These are phyloP conservation scores for Globisporangium cystogenes DNA, from an alignment of 352 stramenopile genomes.

Conservation along the genomic window DNA sequence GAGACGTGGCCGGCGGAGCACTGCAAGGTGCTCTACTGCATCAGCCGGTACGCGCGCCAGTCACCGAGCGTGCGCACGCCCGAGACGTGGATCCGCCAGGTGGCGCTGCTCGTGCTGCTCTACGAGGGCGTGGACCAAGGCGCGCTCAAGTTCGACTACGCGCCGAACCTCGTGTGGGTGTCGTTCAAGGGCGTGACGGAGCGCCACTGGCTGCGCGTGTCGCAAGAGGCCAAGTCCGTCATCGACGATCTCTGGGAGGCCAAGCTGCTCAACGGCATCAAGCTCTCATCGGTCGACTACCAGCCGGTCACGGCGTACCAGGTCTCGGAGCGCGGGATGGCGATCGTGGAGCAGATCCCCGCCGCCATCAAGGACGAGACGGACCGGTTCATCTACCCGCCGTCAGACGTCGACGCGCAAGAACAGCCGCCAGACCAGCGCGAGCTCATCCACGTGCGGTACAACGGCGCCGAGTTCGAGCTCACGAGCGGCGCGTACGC, in stretches of 20 bases:
- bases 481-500: conserved; percentile 67
- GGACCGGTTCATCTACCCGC: conserved; percentile 44
- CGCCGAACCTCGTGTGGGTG: conserved; percentile 89
- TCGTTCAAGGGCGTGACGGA: conserved; percentile 83
- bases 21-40: conserved; percentile 93
- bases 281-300: conserved; percentile 91
- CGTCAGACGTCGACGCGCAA: neutral
- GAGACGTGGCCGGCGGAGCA: conserved; percentile 88
- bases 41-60: conserved; percentile 92
- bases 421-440: conserved; percentile 1
- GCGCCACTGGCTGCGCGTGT: conserved; percentile 87
- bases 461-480: conserved; percentile 72
- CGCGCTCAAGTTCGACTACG: conserved; percentile 96
- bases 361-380: conserved; percentile 62
- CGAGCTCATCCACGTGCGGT: conserved; percentile 39
- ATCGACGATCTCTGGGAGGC: conserved; percentile 95
- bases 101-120: conserved; percentile 92
- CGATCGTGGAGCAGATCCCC: conserved; percentile 86
- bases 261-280: conserved; percentile 93
- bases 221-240: conserved; percentile 94
- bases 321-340: conserved; percentile 84
- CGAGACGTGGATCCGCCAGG: conserved; percentile 94
- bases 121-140: conserved; percentile 95
- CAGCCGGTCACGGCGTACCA: conserved; percentile 96
- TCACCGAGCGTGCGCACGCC: conserved; percentile 74